These are phyloP conservation scores for Ganoderma meredithae DNA, from an alignment of 1,284 basidiomycete species.

Conservation along the genomic window DNA sequence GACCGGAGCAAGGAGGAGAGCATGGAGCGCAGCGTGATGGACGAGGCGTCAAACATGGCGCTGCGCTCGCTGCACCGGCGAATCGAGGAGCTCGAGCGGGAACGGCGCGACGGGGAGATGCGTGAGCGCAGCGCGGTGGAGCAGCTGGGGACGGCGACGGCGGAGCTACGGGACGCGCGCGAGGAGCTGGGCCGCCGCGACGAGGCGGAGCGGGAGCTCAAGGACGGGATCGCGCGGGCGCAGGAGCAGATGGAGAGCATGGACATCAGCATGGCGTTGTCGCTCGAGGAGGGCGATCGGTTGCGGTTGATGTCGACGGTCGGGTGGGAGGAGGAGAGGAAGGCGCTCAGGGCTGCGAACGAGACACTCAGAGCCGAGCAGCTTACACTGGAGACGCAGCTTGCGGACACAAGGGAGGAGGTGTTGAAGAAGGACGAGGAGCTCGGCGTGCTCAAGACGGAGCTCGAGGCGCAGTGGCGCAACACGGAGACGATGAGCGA, in stretches of 20 bases:
- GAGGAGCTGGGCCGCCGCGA: constrained; percentile 59
- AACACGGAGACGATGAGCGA: constrained; percentile 54
- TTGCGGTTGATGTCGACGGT: constrained; percentile 46
- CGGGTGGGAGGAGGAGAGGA: constrained; percentile 60
- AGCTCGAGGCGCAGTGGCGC: constrained; percentile 69
- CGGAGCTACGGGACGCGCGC: constrained; percentile 53
- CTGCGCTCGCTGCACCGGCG: constrained; percentile 70
- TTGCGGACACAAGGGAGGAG: constrained; percentile 41
- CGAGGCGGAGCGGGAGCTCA: constrained; percentile 57
- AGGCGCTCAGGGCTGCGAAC: constrained; percentile 52
- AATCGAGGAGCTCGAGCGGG: constrained; percentile 66
- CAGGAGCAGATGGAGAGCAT: constrained; percentile 67
- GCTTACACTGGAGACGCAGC: constrained; percentile 38
- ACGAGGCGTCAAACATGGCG: constrained; percentile 77
- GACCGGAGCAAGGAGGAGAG: constrained; percentile 72
- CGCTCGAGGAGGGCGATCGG: constrained; percentile 49
- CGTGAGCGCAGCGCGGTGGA: constrained; percentile 45
- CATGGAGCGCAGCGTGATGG: constrained; percentile 77
- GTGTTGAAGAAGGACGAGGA: constrained; percentile 54
- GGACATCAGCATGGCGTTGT: constrained; percentile 36
- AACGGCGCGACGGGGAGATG: constrained; percentile 57
- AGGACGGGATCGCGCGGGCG: constrained; percentile 57
- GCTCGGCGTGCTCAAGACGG: constrained; percentile 54
- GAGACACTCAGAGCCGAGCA: constrained; percentile 47
- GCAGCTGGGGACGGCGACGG: constrained; percentile 44